Base-by-base conservation (phyloP, 139 green algal species). In the Astrephomene gubernaculifera region DNA sequence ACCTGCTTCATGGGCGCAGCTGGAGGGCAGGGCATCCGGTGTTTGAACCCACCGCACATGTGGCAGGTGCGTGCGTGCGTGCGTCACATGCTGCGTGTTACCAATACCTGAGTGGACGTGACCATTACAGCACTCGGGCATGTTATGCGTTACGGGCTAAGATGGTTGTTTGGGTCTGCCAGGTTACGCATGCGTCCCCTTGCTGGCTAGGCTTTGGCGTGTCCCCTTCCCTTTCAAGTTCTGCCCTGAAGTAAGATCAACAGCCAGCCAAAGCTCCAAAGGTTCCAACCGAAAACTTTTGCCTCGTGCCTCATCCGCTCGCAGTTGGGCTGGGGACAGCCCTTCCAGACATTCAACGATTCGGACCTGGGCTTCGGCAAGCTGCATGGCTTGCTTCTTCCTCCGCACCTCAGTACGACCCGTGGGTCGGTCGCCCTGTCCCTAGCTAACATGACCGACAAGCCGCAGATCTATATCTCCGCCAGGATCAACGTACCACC, bases 51-150 rank as follows among this genome's bases (percentile, higher is more conserved):
- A 3, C 22, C 79, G 12, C 79, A 85, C 61, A 52, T 21, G 0
- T 85, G 64, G 63, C 79, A 85, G 79, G 63, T 85, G 33, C n/a
- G 71, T 5, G 22, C n/a, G n/a, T n/a, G n/a, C n/a, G n/a, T n/a
- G n/a, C n/a, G n/a, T n/a, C n/a, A n/a, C n/a, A n/a, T n/a, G n/a
- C n/a, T n/a, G n/a, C n/a, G n/a, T n/a, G n/a, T n/a, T n/a, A n/a
- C n/a, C n/a, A n/a, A n/a, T n/a, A n/a, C n/a, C n/a, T n/a, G n/a
- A n/a, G n/a, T n/a, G n/a, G n/a, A n/a, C n/a, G n/a, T n/a, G n/a
- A n/a, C n/a, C n/a, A n/a, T n/a, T n/a, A n/a, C n/a, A n/a, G n/a
- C n/a, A n/a, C n/a, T n/a, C n/a, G n/a, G n/a, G n/a, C n/a, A n/a
- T n/a, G n/a, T n/a, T n/a, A n/a, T n/a, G n/a, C n/a, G n/a, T n/a